These are phyloP conservation scores for Coemansia sp. DNA, from an alignment of 192 early-diverging fungal species.

Conservation along the genomic window DNA sequence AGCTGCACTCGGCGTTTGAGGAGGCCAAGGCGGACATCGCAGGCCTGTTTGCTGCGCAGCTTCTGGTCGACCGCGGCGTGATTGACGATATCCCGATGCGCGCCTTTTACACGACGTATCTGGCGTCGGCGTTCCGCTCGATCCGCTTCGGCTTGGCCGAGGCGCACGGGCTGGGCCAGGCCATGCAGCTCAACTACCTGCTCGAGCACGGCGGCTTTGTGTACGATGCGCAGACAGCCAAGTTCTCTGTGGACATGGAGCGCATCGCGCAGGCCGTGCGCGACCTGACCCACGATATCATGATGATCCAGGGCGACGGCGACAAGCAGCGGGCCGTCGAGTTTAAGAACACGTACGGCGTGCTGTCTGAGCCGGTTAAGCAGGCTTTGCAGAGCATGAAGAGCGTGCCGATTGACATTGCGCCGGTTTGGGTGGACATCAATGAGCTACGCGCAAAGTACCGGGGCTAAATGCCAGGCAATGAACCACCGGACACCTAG, in stretches of 20 bases:
- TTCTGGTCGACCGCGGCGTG: slow-evolving; percentile 59
- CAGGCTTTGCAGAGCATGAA: slow-evolving; percentile 56
- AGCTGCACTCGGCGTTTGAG: slow-evolving; percentile 71
- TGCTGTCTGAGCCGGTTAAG: slow-evolving; percentile 50
- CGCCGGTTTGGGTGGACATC: slow-evolving; percentile 42
- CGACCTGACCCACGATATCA: slow-evolving; percentile 61
- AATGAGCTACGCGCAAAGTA: slow-evolving; percentile 20
- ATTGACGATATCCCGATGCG: slow-evolving; percentile 58
- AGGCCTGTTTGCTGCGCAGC: slow-evolving; percentile 59
- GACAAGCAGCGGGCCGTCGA: slow-evolving; percentile 58
- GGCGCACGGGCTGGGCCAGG: slow-evolving; percentile 71
- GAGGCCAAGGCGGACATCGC: slow-evolving; percentile 79
- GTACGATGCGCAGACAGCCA: slow-evolving; percentile 32
- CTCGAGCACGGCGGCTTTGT: slow-evolving; percentile 65
- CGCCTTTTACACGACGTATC: slow-evolving; percentile 70
- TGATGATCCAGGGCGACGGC: slow-evolving; percentile 71
- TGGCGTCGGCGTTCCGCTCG: slow-evolving; percentile 70
- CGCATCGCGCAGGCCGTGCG: slow-evolving; percentile 56
- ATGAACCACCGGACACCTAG: no score
- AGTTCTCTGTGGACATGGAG: slow-evolving; percentile 62
- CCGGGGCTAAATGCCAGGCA: no score
- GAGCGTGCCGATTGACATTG: slow-evolving; percentile 52
- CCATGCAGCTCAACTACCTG: slow-evolving; percentile 68
- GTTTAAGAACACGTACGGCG: slow-evolving; percentile 59
- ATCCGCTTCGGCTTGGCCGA: slow-evolving; percentile 71